phyloP scores from a whole-genome alignment of 1,139 yeast genomes.

The Taphrina populina region DNA sequence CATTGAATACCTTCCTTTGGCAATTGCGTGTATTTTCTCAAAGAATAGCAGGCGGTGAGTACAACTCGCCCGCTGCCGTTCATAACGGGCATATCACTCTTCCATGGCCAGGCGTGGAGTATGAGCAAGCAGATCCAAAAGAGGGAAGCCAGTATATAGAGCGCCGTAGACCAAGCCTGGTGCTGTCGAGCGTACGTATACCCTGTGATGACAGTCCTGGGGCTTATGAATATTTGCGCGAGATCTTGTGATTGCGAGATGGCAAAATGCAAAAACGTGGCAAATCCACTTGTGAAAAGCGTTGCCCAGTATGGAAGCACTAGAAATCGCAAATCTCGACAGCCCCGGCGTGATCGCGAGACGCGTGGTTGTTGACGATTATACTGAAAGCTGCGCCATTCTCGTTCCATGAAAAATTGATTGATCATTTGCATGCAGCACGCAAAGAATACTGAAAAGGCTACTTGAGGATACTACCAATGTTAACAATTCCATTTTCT shows the following conservation, averaged over 20 bases:
- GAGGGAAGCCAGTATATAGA: background rate
- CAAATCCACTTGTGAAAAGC: background rate
- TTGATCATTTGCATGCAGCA: slow-evolving; percentile 4
- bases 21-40: background rate
- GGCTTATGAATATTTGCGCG: slow-evolving; percentile 7
- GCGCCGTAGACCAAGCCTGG: slow-evolving; percentile 4
- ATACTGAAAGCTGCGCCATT: slow-evolving; percentile 8
- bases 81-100: slow-evolving; percentile 9
- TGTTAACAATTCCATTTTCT: too few species aligned
- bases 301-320: slow-evolving; percentile 1
- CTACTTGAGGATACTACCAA: slow-evolving; percentile 7
- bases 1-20: slow-evolving; percentile 15
- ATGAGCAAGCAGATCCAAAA: background rate
- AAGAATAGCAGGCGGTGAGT: slow-evolving; percentile 1
- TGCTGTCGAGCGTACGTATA: slow-evolving; percentile 8
- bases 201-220: slow-evolving; percentile 4
- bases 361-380: slow-evolving; percentile 1
- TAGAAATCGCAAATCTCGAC: background rate
- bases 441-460: slow-evolving; percentile 14
- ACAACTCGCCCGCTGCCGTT: slow-evolving; percentile 13
- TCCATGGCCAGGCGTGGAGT: slow-evolving; percentile 3
- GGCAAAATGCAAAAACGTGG: slow-evolving; percentile 9
- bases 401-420: slow-evolving; percentile 2
- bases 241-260: slow-evolving; percentile 16
- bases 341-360: background rate